Evolutionary conservation across 108 stramenopile genomes (phyloP).

Genomic region (Skeletonema marinoi): DNA sequence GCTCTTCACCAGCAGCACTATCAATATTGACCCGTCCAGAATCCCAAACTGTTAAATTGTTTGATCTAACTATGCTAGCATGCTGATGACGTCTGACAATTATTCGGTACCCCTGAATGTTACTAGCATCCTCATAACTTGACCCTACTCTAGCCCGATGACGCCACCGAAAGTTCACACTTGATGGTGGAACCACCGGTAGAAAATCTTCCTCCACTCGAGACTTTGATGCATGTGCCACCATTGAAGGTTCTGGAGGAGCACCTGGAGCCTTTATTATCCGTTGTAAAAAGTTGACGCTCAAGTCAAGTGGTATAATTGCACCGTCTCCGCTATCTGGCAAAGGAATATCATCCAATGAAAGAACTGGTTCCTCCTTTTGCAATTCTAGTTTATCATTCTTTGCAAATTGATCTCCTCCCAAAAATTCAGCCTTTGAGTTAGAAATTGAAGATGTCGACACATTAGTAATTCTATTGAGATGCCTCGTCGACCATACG

Average conservation of each 20-base stretch:
- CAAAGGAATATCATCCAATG: background rate
- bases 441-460: background rate
- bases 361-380: background rate
- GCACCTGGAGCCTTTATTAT: conserved; percentile 36
- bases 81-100: conserved; percentile 1
- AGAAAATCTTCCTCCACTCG: conserved; percentile 27
- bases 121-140: conserved; percentile 7
- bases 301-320: conserved; percentile 29
- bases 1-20: background rate
- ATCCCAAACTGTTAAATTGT: background rate
- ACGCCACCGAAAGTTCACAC: conserved; percentile 33
- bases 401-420: background rate
- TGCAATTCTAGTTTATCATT: background rate
- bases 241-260: conserved; percentile 17
- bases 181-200: conserved; percentile 20
- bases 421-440: background rate
- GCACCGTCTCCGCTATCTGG: conserved; percentile 10
- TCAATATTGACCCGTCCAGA: background rate
- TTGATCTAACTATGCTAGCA: too few species aligned
- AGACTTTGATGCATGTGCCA: background rate
- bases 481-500: background rate
- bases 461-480: background rate
- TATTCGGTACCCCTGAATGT: conserved; percentile 17
- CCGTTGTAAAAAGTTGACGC: conserved; percentile 26
- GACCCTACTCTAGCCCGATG: conserved; percentile 31